phyloP scores from a whole-genome alignment of 768 basidiomycete species.

The Lentinula raphanica region DNA sequence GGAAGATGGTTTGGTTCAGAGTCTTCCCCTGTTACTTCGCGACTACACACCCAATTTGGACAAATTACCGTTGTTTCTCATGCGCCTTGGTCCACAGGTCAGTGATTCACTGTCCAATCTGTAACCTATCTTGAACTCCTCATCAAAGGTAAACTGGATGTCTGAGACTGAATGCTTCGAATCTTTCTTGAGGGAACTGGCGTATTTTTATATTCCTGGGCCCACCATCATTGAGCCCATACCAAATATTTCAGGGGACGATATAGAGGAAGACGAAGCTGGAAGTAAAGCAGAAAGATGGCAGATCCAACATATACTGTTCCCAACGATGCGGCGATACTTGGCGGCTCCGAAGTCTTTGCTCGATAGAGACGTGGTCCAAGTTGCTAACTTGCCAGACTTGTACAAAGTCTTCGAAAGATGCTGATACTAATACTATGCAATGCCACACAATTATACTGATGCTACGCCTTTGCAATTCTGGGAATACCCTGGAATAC shows the following conservation, averaged over 20 bases:
- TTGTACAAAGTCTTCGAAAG: constrained; percentile 94
- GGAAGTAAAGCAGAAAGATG: constrained; percentile 56
- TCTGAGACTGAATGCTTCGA: constrained; percentile 82
- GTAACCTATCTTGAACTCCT: not conserved
- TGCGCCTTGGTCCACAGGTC: constrained; percentile 91
- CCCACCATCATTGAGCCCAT: constrained; percentile 24
- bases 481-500: too few species aligned
- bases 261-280: not conserved
- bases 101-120: constrained; percentile 6
- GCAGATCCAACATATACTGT: constrained; percentile 89
- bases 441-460: too few species aligned
- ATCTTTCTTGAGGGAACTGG: constrained; percentile 81
- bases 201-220: constrained; percentile 83
- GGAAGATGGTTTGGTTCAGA: constrained; percentile 60
- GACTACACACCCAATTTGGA: constrained; percentile 91
- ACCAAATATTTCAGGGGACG: not conserved
- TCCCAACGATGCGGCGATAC: constrained; percentile 80
- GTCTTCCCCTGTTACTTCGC: constrained; percentile 74
- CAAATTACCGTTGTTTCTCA: constrained; percentile 82
- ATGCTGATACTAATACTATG: constrained; percentile 59
- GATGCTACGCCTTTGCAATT: too few species aligned
- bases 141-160: constrained; percentile 77
- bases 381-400: constrained; percentile 86
- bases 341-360: constrained; percentile 61
- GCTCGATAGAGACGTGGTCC: constrained; percentile 70